These are phyloP conservation scores for Madurella fahalii DNA, from an alignment of 2,329 filamentous ascomycete genomes.

Conservation along the genomic window DNA sequence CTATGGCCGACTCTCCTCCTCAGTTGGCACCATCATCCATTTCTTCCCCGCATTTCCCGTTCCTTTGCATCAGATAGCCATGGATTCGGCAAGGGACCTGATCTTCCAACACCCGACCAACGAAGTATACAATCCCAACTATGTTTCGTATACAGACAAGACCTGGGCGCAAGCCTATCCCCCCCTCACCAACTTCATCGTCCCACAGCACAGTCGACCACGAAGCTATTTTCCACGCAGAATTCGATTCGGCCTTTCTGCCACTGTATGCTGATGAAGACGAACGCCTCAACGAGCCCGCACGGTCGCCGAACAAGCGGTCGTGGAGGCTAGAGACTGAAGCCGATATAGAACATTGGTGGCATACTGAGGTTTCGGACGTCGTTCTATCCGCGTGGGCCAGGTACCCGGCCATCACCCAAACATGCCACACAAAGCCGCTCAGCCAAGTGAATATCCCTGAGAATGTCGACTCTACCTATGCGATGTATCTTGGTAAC, in stretches of 20 bases:
- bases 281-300: background rate
- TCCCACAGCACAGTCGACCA: background rate
- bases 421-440: constrained; percentile 5
- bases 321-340: constrained; percentile 1
- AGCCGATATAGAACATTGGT: constrained; percentile 1
- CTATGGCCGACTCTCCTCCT: too few species aligned
- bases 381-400: background rate
- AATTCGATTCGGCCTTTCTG: background rate
- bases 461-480: constrained; percentile 4
- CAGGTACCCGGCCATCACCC: constrained; percentile 1
- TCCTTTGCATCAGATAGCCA: background rate
- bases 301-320: background rate
- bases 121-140: background rate
- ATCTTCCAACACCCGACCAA: background rate
- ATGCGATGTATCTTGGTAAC: constrained; percentile 1
- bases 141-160: constrained; percentile 1
- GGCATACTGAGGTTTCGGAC: constrained; percentile 1
- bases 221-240: background rate
- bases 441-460: background rate
- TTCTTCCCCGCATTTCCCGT: too few species aligned
- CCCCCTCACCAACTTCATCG: background rate
- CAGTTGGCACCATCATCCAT: too few species aligned
- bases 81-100: background rate
- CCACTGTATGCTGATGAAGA: background rate
- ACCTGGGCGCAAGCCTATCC: background rate